Evolutionary conservation across 768 basidiomycete species (phyloP).

Genomic region (Crepidotus variabilis): DNA sequence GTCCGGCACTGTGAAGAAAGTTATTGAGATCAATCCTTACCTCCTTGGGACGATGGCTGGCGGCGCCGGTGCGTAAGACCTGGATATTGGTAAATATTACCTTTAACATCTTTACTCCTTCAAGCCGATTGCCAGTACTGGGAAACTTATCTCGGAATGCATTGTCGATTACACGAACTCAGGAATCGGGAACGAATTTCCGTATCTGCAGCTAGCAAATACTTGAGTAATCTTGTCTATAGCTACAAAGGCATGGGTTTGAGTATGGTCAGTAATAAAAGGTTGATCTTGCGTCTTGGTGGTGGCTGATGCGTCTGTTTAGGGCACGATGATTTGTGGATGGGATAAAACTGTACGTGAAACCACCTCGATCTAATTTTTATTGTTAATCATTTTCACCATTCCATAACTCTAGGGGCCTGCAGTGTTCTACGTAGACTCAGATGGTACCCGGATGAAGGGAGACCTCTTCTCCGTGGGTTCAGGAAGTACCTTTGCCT

Average conservation of each 20-base stretch:
- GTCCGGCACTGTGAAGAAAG: constrained; percentile 97
- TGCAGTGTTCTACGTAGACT: constrained; percentile 95
- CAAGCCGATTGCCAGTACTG: constrained; percentile 95
- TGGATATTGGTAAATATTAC: neutral
- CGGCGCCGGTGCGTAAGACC: constrained; percentile 73
- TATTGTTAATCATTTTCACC: constrained; percentile 1
- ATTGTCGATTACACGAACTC: constrained; percentile 95
- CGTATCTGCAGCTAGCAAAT: constrained; percentile 98
- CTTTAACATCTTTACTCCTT: constrained; percentile 6
- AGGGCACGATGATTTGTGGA: constrained; percentile 99
- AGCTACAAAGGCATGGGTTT: constrained; percentile 99
- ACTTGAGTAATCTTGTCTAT: constrained; percentile 95
- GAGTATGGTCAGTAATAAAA: constrained; percentile 75
- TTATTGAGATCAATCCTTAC: constrained; percentile 99
- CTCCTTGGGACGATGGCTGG: constrained; percentile 99
- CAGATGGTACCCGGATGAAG: constrained; percentile 92
- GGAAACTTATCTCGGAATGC: constrained; percentile 99
- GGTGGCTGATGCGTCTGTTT: constrained; percentile 3
- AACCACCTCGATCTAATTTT: too few relatives aligned
- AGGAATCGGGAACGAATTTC: constrained; percentile 96
- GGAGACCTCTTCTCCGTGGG: constrained; percentile 99
- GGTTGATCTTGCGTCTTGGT: neutral
- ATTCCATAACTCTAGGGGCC: constrained; percentile 59
- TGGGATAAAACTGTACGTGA: constrained; percentile 93
- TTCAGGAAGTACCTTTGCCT: constrained; percentile 98